A percentile compares a stretch with the other conserved stretches of the same genome.
These are phyloP conservation scores for Populus trichocarpa DNA, from an alignment of 441 rosid species.

Conservation along the genomic window DNA sequence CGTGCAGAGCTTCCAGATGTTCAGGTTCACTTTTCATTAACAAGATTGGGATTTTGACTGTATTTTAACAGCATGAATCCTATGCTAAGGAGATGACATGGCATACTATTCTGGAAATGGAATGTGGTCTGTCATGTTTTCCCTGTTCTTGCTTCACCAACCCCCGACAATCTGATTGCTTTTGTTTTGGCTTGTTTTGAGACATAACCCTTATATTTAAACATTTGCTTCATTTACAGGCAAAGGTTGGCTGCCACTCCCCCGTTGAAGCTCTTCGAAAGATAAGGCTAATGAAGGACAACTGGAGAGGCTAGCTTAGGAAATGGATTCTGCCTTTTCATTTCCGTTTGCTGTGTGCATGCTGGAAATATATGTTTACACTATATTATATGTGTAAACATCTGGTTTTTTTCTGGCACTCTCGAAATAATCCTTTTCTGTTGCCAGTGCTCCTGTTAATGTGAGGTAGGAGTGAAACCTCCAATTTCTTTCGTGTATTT, in stretches of 20 bases:
- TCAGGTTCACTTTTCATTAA: constrained; percentile 39
- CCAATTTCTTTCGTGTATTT: neutral
- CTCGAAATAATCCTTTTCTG: neutral
- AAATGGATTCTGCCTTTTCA: neutral
- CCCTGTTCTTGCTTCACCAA: neutral
- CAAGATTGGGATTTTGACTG: neutral
- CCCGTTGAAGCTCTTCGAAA: constrained; percentile 64
- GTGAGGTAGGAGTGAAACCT: neutral
- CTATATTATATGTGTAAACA: neutral
- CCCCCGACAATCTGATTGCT: neutral
- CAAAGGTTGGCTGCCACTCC: constrained; percentile 49
- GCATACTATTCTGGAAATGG: neutral
- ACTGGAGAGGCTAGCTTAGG: constrained; percentile 60
- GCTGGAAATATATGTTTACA: neutral
- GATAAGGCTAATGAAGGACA: constrained; percentile 71
- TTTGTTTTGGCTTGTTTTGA: neutral
- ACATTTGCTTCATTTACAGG: constrained; percentile 34
- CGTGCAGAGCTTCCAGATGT: constrained; percentile 63
- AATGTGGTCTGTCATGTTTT: neutral
- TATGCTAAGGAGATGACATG: neutral
- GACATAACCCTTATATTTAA: constrained; percentile 1
- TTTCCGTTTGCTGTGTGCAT: neutral
- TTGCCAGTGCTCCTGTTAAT: neutral
- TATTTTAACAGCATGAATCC: neutral
- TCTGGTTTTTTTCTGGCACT: neutral